These are phyloP conservation scores for Huntiella decipiens DNA, from an alignment of 2,329 filamentous ascomycete genomes.

Conservation along the genomic window DNA sequence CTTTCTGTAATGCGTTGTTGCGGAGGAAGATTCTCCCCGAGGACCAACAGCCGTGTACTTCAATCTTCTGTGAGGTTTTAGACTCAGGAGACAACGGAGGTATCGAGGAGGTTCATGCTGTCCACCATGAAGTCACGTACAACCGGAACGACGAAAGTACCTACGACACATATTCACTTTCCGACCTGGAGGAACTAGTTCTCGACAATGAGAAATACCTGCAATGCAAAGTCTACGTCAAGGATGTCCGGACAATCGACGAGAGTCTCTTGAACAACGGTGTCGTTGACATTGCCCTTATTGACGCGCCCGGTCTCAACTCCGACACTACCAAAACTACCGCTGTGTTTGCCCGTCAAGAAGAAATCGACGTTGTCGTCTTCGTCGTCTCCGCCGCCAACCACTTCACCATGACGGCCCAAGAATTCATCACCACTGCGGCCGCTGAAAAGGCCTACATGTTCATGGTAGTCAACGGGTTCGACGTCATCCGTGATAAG, in stretches of 20 bases:
- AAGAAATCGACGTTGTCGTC: constrained; percentile 96
- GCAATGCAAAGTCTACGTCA: constrained; percentile 94
- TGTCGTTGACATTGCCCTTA: constrained; percentile 91
- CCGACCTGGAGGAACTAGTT: constrained; percentile 73
- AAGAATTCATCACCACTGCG: constrained; percentile 90
- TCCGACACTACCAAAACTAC: constrained; percentile 94
- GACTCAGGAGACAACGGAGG: constrained; percentile 81
- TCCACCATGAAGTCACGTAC: constrained; percentile 64
- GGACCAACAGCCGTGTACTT: constrained; percentile 94
- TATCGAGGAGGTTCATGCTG: constrained; percentile 86
- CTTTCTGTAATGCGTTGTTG: constrained; percentile 93
- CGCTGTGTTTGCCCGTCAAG: constrained; percentile 87
- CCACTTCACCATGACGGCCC: constrained; percentile 94
- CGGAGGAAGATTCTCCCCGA: constrained; percentile 85
- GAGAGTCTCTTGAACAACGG: constrained; percentile 93
- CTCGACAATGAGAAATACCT: constrained; percentile 73
- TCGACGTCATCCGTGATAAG: constrained; percentile 85
- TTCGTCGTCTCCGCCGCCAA: constrained; percentile 97
- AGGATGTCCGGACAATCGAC: constrained; percentile 72
- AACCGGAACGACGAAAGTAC: constrained; percentile 84
- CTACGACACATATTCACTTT: constrained; percentile 67
- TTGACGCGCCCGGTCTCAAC: constrained; percentile 90
- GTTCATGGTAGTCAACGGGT: constrained; percentile 97
- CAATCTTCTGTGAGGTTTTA: constrained; percentile 93
- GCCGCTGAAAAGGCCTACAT: constrained; percentile 96